Evolutionary conservation across 805 yeast genomes (phyloP), one percentile per base, ranked within the genome.

Genomic region (Cyberlindnera nakhonratchasimensis): DNA sequence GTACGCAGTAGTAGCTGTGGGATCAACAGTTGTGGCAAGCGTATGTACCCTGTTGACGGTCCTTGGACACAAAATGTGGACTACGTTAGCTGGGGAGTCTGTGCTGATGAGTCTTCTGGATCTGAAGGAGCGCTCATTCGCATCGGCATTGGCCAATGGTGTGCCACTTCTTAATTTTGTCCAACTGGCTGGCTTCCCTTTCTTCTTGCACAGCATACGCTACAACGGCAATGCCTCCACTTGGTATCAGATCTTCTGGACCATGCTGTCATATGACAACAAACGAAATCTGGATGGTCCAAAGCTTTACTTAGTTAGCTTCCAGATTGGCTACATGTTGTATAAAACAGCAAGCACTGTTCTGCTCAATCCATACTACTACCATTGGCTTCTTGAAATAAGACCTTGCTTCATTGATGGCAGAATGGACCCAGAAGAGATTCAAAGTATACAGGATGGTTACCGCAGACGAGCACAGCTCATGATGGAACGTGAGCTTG

Each of bases 401-500:
- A 67, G 62, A 38, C 69, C 70, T 1, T 60, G 59, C 41, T 65
- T 65, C 37, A 48, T 53, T 28, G 50, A 67, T 16, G 67, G 62
- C 43, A 49, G 61, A 26, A 22, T 44, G n/a, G 8, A 41, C 2
- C 11, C 30, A 11, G 29, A 31, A 7, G 47, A 39, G 17, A 19
- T 44, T 5, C 28, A 28, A 9, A 12, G 12, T 12, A 18, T 40
- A 20, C 44, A 39, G 20, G 37, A 44, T 14, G 34, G 32, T 8
- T 22, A 13, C 14, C n/a, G 29, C 5, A 54, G 35, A 43, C 13
- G 18, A n/a, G 18, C 14, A 23, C 10, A 29, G 20, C 22, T 20
- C 5, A 17, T 14, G 14, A 17, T 6, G 18, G 30, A 14, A 21
- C 10, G 34, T n/a, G 34, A 41, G 19, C 3, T 2, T 61, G 2